Evolutionary conservation across 1,284 basidiomycete genomes (phyloP), one percentile per base, ranked within the genome.

Genomic region (Athelia psychrophila): DNA sequence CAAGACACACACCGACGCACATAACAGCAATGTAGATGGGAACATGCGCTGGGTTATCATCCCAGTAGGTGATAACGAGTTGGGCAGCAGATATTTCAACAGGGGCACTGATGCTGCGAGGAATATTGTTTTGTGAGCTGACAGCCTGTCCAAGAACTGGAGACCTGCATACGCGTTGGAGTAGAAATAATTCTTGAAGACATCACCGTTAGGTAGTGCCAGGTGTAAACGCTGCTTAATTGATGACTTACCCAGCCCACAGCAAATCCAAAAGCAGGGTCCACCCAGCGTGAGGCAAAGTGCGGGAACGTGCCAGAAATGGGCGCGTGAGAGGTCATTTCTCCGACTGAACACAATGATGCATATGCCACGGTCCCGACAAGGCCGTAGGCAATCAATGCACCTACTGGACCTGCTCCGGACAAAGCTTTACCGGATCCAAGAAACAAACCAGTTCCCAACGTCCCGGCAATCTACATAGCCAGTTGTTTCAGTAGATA

Each of bases 181-280:
- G 36, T 63, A 56, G 59, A 60, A 62, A 50, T 56, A 62, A 20
- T 46, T 46, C 20, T 27, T 5, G 13, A 30, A 30, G 27, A 13
- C n/a, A n/a, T n/a, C n/a, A n/a, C n/a, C n/a, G 27, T 30, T 13
- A 13, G 13, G 27, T 30, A 5, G 5, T 30, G 27, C 13, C 27
- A 30, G 27, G n/a, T 18, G 8, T n/a, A 42, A 42, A 6, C n/a
- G 9, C 33, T 35, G 12, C 12, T 35, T 35, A 18, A 35, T 12
- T 23, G 38, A 18, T 32, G 8, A 23, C 45, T 49, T 22, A 53
- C 36, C 65, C 69, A 75, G 20, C 73, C 75, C 23, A 75, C 66
- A 12, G 73, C 74, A 51, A 79, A 77, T 15, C 72, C 74, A 48
- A 75, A 71, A 1, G 77, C 75, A 32, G 78, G 78, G 61, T 82